phyloP scores from a whole-genome alignment of 2,329 filamentous ascomycete genomes.

The Penicillium expansum region DNA sequence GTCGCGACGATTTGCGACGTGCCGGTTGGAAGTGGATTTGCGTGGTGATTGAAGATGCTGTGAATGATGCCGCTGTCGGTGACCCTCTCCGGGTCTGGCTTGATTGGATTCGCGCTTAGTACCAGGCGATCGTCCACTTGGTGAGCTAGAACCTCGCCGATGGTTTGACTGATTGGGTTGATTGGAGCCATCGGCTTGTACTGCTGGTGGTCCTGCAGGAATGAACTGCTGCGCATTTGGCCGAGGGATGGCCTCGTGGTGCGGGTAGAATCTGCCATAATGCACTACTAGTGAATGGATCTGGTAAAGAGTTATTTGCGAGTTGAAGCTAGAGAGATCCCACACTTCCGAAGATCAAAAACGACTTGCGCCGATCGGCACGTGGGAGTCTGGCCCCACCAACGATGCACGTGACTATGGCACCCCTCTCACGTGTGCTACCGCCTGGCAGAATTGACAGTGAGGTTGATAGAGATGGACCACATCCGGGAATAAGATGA shows the following conservation, averaged over 20 bases:
- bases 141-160: slow-evolving; percentile 37
- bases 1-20: slow-evolving; percentile 48
- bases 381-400: slow-evolving; percentile 5
- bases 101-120: slow-evolving; percentile 38
- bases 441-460: slow-evolving; percentile 1
- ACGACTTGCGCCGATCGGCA: slow-evolving; percentile 5
- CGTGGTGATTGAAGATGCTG: slow-evolving; percentile 46
- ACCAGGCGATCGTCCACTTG: slow-evolving; percentile 29
- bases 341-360: slow-evolving; percentile 7
- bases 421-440: background rate
- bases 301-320: background rate
- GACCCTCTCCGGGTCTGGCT: slow-evolving; percentile 40
- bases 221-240: slow-evolving; percentile 45
- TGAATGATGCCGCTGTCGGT: slow-evolving; percentile 48
- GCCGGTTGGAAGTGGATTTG: slow-evolving; percentile 39
- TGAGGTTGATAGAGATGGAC: background rate
- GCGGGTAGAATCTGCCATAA: slow-evolving; percentile 32
- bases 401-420: background rate
- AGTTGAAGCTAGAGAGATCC: background rate
- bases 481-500: background rate
- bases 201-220: slow-evolving; percentile 50
- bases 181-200: slow-evolving; percentile 42
- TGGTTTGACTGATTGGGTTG: slow-evolving; percentile 34
- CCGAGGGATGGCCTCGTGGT: slow-evolving; percentile 44
- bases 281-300: background rate